Percentiles rank a stretch among this genome's conserved stretches.
Evolutionary conservation across 345 rosid species (phyloP).

Genomic region (Dimocarpus longan): DNA sequence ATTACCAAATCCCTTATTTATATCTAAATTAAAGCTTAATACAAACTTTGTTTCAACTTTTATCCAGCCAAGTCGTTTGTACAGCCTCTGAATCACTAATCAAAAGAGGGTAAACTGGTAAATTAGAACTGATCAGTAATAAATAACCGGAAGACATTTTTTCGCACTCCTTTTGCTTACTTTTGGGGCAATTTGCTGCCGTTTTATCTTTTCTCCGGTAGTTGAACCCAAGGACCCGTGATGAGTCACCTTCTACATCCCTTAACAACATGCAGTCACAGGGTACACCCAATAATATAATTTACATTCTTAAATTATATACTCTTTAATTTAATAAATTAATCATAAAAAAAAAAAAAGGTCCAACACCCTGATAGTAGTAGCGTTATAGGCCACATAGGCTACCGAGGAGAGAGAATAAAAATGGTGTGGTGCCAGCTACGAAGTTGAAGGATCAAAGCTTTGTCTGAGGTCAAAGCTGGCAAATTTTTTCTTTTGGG

Average conservation of each 20-base stretch:
- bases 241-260: constrained; percentile 39
- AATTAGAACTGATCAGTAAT: constrained; percentile 6
- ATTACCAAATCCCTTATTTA: not conserved
- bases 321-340: not conserved
- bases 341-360: not conserved
- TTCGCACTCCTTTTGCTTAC: constrained; percentile 21
- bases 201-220: constrained; percentile 34
- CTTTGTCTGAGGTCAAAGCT: constrained; percentile 85
- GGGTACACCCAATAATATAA: constrained; percentile 27
- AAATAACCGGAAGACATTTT: constrained; percentile 26
- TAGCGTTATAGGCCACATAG: constrained; percentile 28
- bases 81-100: not conserved
- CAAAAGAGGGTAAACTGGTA: constrained; percentile 26
- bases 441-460: constrained; percentile 67
- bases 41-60: not conserved
- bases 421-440: constrained; percentile 74
- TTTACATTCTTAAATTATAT: too few relatives aligned
- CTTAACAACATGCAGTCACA: constrained; percentile 33
- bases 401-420: constrained; percentile 47
- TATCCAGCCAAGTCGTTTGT: not conserved
- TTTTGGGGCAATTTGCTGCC: constrained; percentile 43
- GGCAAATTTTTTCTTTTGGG: constrained; percentile 38
- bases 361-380: not conserved
- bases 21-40: too few relatives aligned
- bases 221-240: constrained; percentile 56